Evolutionary conservation across 257 asterid genomes (phyloP), one percentile per base, ranked within the genome.

Genomic region (Echites panduratus): DNA sequence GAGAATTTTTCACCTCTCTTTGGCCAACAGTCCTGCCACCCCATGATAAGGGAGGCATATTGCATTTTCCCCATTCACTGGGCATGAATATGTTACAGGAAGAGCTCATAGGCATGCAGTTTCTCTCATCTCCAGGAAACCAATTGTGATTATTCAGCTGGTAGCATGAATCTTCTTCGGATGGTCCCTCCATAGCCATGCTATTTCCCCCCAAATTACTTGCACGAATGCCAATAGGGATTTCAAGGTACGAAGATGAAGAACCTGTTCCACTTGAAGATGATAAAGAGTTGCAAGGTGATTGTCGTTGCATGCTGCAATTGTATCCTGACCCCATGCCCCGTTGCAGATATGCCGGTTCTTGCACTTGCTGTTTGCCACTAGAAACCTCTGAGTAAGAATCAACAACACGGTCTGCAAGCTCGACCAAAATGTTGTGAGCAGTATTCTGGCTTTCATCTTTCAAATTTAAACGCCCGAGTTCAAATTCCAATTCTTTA

Each of bases 1-100:
- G 84, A 81, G 84, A 88, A 77, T 82, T 74, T 73, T 91, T 94
- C 57, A 84, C 88, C 80, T 88, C 95, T 84, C 93, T 88, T 85
- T 90, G 88, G 64, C 92, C 93, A 72, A 94, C 98, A 59, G 73
- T 79, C 85, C 99, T 86, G 78, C 98, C 97, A 76, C 98, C 99
- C 99, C 99, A 94, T 66, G 95, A 77, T 75, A 91, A 80, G 65
- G 96, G 84, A 48, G 94, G 86, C 80, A 88, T 73, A 74, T 82
- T 89, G 78, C 95, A 84, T 77, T 92, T 84, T 80, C 84, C 97
- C 92, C 96, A 94, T 86, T 91, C 97, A 78, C 79, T 84, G 13
- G 97, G 86, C 79, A 80, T 79, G 77, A 81, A 78, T 75, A 82
- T 82, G 78, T 85, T 80, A 83, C 84, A 81, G 77, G 96, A 85